These are phyloP conservation scores for Sporodiniella umbellata DNA, from an alignment of 371 early-diverging fungal species.

Conservation along the genomic window DNA sequence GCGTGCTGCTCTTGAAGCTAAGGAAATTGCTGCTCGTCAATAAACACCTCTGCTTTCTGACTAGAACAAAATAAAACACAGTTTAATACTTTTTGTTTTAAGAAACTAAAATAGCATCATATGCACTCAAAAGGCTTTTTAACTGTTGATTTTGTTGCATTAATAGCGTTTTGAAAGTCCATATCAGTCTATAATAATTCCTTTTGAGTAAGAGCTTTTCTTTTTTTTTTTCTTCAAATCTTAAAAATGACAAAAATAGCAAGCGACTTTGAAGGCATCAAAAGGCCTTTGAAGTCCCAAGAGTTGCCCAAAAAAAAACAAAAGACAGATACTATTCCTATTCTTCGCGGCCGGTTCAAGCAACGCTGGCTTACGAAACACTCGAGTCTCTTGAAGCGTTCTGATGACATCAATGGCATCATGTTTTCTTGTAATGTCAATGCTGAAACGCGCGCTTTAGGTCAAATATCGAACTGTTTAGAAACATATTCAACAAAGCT, in stretches of 20 bases:
- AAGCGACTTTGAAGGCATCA: too few relatives aligned
- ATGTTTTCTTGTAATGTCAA: conserved; percentile 46
- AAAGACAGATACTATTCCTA: conserved; percentile 44
- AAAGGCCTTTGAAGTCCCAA: too few relatives aligned
- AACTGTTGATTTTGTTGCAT: too few relatives aligned
- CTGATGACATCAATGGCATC: conserved; percentile 35
- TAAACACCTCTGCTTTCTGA: conserved; percentile 9
- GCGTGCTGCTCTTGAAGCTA: conserved; percentile 69
- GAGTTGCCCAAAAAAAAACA: conserved; percentile 23
- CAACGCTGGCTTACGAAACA: conserved; percentile 53
- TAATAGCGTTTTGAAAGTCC: too few relatives aligned
- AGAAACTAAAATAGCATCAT: too few relatives aligned
- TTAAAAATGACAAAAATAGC: too few relatives aligned
- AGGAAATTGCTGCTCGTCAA: conserved; percentile 51
- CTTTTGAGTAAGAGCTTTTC: too few relatives aligned
- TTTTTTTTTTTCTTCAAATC: too few relatives aligned
- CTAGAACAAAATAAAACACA: too few relatives aligned
- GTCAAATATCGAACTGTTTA: conserved; percentile 47
- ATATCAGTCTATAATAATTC: too few relatives aligned
- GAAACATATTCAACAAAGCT: conserved; percentile 32
- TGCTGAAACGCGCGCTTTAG: conserved; percentile 53
- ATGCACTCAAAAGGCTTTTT: too few relatives aligned
- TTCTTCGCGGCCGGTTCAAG: conserved; percentile 49
- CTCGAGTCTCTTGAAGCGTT: conserved; percentile 41
- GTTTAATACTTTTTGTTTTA: too few relatives aligned